Evolutionary conservation across 352 stramenopile genomes (phyloP).

Genomic region (Globisporangium sylvaticum): DNA sequence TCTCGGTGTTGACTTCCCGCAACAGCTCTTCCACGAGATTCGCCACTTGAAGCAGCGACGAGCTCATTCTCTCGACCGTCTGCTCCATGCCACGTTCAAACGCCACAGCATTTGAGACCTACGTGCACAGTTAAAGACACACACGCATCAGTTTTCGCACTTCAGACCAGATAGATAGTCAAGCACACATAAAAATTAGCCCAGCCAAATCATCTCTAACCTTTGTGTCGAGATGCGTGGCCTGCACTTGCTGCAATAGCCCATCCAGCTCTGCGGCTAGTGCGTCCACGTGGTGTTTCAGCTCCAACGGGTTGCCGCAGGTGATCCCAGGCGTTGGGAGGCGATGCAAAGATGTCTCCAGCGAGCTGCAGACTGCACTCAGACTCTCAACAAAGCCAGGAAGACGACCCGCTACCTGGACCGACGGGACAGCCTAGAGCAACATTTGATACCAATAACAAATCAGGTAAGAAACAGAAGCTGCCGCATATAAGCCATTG

Average conservation of each 20-base stretch:
- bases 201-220: slow-evolving; percentile 22
- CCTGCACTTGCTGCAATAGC: slow-evolving; percentile 25
- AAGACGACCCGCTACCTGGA: slow-evolving; percentile 21
- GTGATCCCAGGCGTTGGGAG: slow-evolving; percentile 29
- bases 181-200: neutral
- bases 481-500: no score
- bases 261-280: slow-evolving; percentile 25
- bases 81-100: slow-evolving; percentile 33
- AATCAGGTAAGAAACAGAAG: neutral
- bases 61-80: slow-evolving; percentile 19
- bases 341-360: slow-evolving; percentile 32
- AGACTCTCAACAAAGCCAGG: slow-evolving; percentile 20
- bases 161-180: no score
- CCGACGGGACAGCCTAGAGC: slow-evolving; percentile 10
- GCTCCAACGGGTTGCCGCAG: slow-evolving; percentile 19
- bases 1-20: slow-evolving; percentile 34
- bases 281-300: slow-evolving; percentile 30
- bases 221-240: slow-evolving; percentile 17
- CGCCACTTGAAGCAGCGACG: slow-evolving; percentile 33
- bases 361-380: slow-evolving; percentile 20
- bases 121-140: no score
- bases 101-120: slow-evolving; percentile 24
- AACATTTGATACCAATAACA: neutral
- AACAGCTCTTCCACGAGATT: slow-evolving; percentile 33
- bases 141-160: no score